Percentiles rank a stretch among this genome's conserved stretches.
Conservation (phyloP, 495 filamentous ascomycete species). For the Hypoxylon fragiforme region DNA sequence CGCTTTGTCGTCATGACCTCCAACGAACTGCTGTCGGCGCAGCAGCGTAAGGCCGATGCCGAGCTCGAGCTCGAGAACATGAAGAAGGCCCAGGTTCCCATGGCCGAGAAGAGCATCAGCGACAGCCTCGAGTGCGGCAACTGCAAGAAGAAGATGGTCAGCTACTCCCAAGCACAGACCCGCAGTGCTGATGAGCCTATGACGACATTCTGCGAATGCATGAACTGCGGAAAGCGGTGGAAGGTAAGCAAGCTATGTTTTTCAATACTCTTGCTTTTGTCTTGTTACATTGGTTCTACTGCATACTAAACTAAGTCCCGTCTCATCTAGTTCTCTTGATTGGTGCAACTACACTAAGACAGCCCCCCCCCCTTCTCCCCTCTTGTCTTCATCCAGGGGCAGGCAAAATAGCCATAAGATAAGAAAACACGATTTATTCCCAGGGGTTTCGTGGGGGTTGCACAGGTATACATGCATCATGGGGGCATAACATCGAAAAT, state of each 20-base stretch:
- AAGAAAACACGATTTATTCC: too few relatives aligned
- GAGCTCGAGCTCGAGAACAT: slow-evolving; percentile 85
- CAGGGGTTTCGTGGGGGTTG: not conserved
- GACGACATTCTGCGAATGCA: slow-evolving; percentile 82
- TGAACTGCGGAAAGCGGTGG: slow-evolving; percentile 74
- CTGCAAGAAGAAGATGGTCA: slow-evolving; percentile 89
- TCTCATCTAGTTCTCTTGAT: slow-evolving; percentile 19
- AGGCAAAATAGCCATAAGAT: not conserved
- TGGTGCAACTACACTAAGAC: not conserved
- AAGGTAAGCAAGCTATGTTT: slow-evolving; percentile 68
- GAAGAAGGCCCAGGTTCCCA: slow-evolving; percentile 90
- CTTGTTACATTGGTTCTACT: not conserved
- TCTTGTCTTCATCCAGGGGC: not conserved
- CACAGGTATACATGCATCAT: slow-evolving; percentile 4
- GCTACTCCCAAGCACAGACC: slow-evolving; percentile 94
- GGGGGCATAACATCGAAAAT: not conserved
- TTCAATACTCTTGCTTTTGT: not conserved
- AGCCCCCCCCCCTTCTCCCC: not conserved
- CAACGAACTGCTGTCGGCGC: slow-evolving; percentile 53
- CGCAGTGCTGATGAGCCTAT: slow-evolving; percentile 90
- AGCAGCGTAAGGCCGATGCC: slow-evolving; percentile 67
- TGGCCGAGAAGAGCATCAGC: slow-evolving; percentile 84
- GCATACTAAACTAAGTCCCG: slow-evolving; percentile 3
- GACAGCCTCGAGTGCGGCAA: slow-evolving; percentile 83
- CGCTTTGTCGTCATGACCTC: slow-evolving; percentile 69